These are phyloP conservation scores for Paramecium pentaurelia DNA, from an alignment of 73 alveolate species.

Conservation along the genomic window DNA sequence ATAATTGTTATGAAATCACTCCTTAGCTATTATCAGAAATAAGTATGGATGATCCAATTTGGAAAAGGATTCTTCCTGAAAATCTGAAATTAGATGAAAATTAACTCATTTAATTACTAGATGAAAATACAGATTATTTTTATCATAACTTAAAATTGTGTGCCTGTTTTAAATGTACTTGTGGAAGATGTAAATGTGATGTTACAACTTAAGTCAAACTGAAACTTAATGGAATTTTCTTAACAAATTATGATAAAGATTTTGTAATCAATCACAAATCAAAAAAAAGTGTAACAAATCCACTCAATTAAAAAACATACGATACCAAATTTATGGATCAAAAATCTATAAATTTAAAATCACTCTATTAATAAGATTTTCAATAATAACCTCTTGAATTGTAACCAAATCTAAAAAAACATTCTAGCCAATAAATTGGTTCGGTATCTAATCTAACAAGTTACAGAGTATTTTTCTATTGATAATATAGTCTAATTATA, in stretches of 20 bases:
- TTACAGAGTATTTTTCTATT: not conserved
- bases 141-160: not conserved
- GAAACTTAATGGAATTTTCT: not conserved
- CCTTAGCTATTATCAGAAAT: not conserved
- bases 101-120: not conserved
- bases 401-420: not conserved
- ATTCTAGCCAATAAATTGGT: not conserved
- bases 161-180: not conserved
- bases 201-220: not conserved
- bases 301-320: not conserved
- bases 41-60: not conserved
- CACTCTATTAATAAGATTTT: not conserved
- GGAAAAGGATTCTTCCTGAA: not conserved
- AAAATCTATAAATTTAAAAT: not conserved
- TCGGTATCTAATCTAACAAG: not conserved
- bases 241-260: not conserved
- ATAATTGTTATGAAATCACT: not conserved
- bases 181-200: conserved; percentile 24
- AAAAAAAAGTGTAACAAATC: not conserved
- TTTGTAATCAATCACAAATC: not conserved
- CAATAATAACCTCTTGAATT: not conserved
- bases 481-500: not conserved
- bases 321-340: not conserved
- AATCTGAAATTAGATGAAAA: not conserved
- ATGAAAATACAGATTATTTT: conserved; percentile 14